Evolutionary conservation across 192 early-diverging fungal genomes (phyloP).

Genomic region (Entomortierella beljakovae): DNA sequence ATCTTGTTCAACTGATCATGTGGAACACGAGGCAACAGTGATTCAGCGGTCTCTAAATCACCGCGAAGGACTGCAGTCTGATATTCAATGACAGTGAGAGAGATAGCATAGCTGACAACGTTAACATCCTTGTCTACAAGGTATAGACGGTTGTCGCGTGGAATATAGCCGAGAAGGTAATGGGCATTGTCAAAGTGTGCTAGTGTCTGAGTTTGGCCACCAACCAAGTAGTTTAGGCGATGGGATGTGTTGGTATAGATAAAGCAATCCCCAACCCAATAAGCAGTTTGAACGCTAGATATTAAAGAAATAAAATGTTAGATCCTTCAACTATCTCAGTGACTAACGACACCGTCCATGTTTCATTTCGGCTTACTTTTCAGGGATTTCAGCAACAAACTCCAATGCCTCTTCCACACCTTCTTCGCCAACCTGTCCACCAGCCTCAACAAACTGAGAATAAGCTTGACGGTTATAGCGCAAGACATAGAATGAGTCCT

Average conservation of each 20-base stretch:
- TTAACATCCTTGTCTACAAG: slow-evolving; percentile 95
- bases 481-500: slow-evolving; percentile 94
- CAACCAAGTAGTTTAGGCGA: slow-evolving; percentile 97
- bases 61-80: slow-evolving; percentile 97
- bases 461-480: slow-evolving; percentile 91
- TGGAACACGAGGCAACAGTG: slow-evolving; percentile 87
- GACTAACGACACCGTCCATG: slow-evolving; percentile 4
- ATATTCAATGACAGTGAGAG: slow-evolving; percentile 96
- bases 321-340: not conserved
- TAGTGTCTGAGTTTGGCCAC: slow-evolving; percentile 94
- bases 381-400: slow-evolving; percentile 92
- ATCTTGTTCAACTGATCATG: slow-evolving; percentile 90
- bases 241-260: slow-evolving; percentile 95
- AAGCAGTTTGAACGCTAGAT: slow-evolving; percentile 88
- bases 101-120: slow-evolving; percentile 91
- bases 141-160: slow-evolving; percentile 94
- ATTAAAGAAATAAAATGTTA: not conserved
- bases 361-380: slow-evolving; percentile 66
- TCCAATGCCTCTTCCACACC: slow-evolving; percentile 98
- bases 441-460: slow-evolving; percentile 74
- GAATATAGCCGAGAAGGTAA: slow-evolving; percentile 95
- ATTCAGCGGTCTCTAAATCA: slow-evolving; percentile 86
- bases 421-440: slow-evolving; percentile 84
- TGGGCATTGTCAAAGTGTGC: slow-evolving; percentile 94
- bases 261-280: slow-evolving; percentile 99